phyloP scores from a whole-genome alignment of 192 early-diverging fungal species.

The Backusella morwellensis region DNA sequence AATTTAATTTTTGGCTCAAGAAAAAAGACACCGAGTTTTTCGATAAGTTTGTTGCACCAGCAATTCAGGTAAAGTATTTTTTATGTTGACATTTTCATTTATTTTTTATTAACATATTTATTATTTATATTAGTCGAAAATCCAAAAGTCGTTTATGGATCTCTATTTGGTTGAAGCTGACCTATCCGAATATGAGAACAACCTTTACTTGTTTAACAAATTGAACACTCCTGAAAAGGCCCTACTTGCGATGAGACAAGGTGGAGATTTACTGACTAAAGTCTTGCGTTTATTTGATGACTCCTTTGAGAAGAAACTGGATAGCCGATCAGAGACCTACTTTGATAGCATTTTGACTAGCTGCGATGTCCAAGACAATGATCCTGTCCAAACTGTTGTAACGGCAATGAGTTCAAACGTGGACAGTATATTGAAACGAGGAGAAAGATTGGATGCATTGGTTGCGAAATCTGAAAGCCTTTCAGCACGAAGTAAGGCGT shows the following conservation, averaged over 20 bases:
- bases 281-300: constrained; percentile 35
- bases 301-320: neutral
- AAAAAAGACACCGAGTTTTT: constrained; percentile 45
- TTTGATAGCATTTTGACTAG: constrained; percentile 12
- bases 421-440: neutral
- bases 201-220: constrained; percentile 25
- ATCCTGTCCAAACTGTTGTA: neutral
- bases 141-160: constrained; percentile 47
- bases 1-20: constrained; percentile 49
- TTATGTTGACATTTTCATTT: neutral
- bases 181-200: constrained; percentile 27
- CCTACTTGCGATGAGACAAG: constrained; percentile 37
- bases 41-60: constrained; percentile 30
- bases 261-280: constrained; percentile 7
- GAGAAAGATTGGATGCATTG: neutral
- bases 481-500: neutral
- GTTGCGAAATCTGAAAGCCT: neutral
- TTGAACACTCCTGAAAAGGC: constrained; percentile 44
- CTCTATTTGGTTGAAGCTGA: constrained; percentile 38
- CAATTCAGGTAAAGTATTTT: constrained; percentile 40
- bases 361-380: neutral
- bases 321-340: neutral
- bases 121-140: constrained; percentile 39
- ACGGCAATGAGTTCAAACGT: neutral
- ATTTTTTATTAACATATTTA: neutral